Conservation (phyloP, 345 rosid species). For the Physaria fendleri region DNA sequence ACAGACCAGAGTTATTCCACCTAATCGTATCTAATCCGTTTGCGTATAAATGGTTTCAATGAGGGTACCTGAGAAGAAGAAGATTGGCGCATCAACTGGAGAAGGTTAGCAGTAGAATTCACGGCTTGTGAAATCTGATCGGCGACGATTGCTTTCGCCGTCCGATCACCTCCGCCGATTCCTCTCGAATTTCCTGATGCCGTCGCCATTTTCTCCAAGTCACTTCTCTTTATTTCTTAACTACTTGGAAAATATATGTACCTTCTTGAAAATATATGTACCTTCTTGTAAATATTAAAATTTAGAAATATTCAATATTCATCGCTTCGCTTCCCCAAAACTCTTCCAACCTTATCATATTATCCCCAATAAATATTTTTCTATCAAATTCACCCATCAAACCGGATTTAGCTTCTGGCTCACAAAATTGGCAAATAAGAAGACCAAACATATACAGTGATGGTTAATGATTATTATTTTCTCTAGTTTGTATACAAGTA, state of each 20-base stretch:
- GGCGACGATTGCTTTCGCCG: constrained; percentile 60
- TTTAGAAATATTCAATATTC: neutral
- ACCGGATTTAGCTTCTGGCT: neutral
- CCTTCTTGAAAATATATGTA: constrained; percentile 4
- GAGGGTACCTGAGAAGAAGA: constrained; percentile 58
- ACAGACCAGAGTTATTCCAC: neutral
- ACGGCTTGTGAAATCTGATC: constrained; percentile 79
- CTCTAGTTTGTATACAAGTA: constrained; percentile 7
- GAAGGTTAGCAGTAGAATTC: constrained; percentile 75
- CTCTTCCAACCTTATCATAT: neutral
- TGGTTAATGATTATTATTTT: too few species aligned
- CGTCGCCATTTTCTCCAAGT: constrained; percentile 19
- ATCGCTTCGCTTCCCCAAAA: neutral
- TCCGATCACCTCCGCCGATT: constrained; percentile 43
- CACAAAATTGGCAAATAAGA: neutral
- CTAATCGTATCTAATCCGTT: neutral
- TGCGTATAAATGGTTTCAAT: neutral
- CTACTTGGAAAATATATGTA: neutral
- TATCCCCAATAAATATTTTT: neutral
- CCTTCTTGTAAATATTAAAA: neutral
- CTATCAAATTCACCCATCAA: neutral
- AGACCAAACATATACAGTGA: neutral
- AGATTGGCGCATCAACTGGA: constrained; percentile 79
- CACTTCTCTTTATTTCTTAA: neutral
- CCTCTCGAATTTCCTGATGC: constrained; percentile 20